Evolutionary conservation across 805 yeast genomes (phyloP).

Genomic region (Metschnikowia proteae): DNA sequence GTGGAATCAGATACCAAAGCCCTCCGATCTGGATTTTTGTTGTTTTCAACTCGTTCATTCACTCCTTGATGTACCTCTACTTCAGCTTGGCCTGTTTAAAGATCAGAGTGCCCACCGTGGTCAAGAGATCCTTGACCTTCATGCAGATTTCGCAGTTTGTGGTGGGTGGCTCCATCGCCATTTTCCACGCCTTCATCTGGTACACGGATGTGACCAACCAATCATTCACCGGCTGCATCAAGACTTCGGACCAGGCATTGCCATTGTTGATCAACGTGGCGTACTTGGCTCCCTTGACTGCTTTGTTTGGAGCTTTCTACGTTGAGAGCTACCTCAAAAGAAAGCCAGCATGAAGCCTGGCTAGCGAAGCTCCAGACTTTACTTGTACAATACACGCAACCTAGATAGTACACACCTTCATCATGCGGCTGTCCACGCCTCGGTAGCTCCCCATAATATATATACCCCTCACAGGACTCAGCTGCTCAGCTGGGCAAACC

Average conservation of each 20-base stretch:
- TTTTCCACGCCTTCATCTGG: constrained; percentile 57
- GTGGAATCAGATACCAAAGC: constrained; percentile 63
- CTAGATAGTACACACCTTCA: background rate
- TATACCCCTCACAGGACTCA: too few relatives aligned
- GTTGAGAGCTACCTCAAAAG: constrained; percentile 50
- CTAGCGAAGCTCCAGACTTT: background rate
- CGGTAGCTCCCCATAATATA: background rate
- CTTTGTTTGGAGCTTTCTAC: constrained; percentile 61
- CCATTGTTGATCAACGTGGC: constrained; percentile 60
- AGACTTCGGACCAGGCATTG: constrained; percentile 56
- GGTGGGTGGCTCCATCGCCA: constrained; percentile 65
- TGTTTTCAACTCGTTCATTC: constrained; percentile 75
- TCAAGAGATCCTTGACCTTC: constrained; percentile 59
- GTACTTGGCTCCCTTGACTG: constrained; percentile 65
- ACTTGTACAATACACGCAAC: background rate
- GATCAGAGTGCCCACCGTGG: constrained; percentile 51
- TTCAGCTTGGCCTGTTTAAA: constrained; percentile 58
- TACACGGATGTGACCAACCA: constrained; percentile 49
- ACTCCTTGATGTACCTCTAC: constrained; percentile 70
- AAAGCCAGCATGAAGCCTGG: constrained; percentile 8
- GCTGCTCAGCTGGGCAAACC: too few relatives aligned
- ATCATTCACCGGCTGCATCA: constrained; percentile 44
- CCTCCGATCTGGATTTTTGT: constrained; percentile 82
- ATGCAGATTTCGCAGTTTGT: constrained; percentile 68
- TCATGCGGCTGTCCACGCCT: background rate